Evolutionary conservation across 2,329 filamentous ascomycete genomes (phyloP), one percentile per base, ranked within the genome.

Genomic region (Aureobasidium sp.): DNA sequence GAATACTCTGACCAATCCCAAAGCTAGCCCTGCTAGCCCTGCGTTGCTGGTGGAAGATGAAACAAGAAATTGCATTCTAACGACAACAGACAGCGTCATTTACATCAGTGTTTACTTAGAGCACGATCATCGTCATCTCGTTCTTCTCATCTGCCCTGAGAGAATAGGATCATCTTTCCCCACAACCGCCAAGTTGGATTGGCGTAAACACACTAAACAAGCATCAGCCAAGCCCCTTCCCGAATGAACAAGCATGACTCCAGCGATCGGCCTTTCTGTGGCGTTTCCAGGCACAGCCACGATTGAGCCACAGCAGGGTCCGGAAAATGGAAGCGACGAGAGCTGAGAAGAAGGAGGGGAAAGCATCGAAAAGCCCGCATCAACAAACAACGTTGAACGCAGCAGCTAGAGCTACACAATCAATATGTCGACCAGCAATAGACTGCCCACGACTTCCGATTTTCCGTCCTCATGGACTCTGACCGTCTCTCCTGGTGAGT

Each of bases 401-500:
- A 27, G 21, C 21, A 29, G 25, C 10, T 45, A 44, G 13, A 27
- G n/a, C 34, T 25, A 25, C 30, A 36, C 34, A 29, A 27, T 27
- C 27, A 45, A 34, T 29, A 51, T 60, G 29, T 41, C 58, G 36
- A 29, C 29, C 5, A 58, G 54, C 32, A 58, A 50, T 59, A 75
- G 76, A 60, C 70, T 79, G 49, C 78, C 78, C 39, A 73, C 69
- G 3, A 67, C 67, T 41, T 66, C 65, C 16, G 78, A 81, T 68
- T 80, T 81, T 57, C 70, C 77, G 10, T 66, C 69, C 30, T 69
- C 71, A 8, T 69, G 76, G 32, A 73, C 69, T 47, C 67, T 80
- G 45, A 74, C 70, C 63, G 75, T 81, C 48, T 74, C 75, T 34
- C 73, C 77, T 61, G 74, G 78, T 81, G 75, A 71, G 78, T 53